Evolutionary conservation across 2,329 filamentous ascomycete genomes (phyloP).

Genomic region (Westerdykella aurantiaca): DNA sequence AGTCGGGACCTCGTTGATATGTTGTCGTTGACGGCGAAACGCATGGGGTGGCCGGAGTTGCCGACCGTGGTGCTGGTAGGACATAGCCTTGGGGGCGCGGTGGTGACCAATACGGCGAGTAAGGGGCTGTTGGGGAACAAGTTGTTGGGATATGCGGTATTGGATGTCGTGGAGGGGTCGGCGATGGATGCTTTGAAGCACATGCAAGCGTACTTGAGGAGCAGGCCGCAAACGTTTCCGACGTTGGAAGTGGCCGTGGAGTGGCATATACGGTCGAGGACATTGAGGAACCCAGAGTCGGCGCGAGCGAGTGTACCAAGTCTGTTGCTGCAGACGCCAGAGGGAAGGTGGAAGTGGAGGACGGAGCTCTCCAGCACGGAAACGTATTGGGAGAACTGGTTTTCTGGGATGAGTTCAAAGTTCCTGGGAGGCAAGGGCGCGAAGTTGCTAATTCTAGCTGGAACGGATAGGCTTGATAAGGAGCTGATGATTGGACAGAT

Average conservation of each 20-base stretch:
- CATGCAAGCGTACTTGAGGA: constrained; percentile 88
- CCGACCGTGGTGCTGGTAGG: constrained; percentile 79
- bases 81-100: constrained; percentile 87
- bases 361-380: constrained; percentile 80
- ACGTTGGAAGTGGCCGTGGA: constrained; percentile 75
- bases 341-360: constrained; percentile 66
- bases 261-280: constrained; percentile 88
- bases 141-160: constrained; percentile 77
- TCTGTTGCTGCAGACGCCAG: constrained; percentile 52
- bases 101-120: constrained; percentile 77
- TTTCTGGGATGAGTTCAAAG: constrained; percentile 77
- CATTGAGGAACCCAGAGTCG: constrained; percentile 75
- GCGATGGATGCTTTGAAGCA: constrained; percentile 90
- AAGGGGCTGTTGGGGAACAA: constrained; percentile 58
- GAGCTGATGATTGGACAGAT: constrained; percentile 94
- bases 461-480: constrained; percentile 84
- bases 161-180: constrained; percentile 92
- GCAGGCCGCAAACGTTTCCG: constrained; percentile 71
- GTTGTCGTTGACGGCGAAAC: constrained; percentile 58
- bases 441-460: constrained; percentile 78
- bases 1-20: constrained; percentile 66
- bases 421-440: constrained; percentile 77
- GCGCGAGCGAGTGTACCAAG: constrained; percentile 83
- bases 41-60: constrained; percentile 66
- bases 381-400: constrained; percentile 93